A percentile compares a stretch with the other conserved stretches of the same genome.
Evolutionary conservation across 805 yeast species (phyloP).

Genomic region (Ogataea nitratoaversa): DNA sequence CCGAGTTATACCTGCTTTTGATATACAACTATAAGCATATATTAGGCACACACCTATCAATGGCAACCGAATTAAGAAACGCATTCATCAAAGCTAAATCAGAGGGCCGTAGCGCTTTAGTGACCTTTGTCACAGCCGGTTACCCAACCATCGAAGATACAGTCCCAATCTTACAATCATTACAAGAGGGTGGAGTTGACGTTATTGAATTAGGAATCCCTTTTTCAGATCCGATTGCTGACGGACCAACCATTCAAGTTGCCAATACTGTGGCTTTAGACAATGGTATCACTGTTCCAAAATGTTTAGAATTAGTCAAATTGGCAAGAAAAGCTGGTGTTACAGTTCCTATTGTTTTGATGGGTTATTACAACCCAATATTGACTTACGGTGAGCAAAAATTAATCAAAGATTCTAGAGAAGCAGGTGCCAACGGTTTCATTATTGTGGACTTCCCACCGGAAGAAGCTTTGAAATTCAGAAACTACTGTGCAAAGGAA

Average conservation of each 20-base stretch:
- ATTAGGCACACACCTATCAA: conserved; percentile 2
- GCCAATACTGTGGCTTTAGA: conserved; percentile 80
- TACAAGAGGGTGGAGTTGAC: conserved; percentile 95
- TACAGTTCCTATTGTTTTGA: conserved; percentile 80
- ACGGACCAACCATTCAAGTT: conserved; percentile 93
- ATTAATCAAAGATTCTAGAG: conserved; percentile 71
- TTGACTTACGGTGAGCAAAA: conserved; percentile 83
- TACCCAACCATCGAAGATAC: conserved; percentile 87
- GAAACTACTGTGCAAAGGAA: conserved; percentile 61
- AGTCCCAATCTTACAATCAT: conserved; percentile 75
- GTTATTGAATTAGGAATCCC: conserved; percentile 94
- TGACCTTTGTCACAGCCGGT: conserved; percentile 93
- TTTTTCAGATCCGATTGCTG: conserved; percentile 97
- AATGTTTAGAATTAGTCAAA: conserved; percentile 66
- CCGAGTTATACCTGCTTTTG: no score
- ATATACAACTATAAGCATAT: no score
- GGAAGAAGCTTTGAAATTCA: conserved; percentile 88
- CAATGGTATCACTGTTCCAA: conserved; percentile 72
- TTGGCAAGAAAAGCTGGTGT: conserved; percentile 81
- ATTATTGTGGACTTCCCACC: conserved; percentile 96
- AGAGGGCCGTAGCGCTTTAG: conserved; percentile 72
- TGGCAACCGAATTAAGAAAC: conserved; percentile 32
- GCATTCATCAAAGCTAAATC: conserved; percentile 32
- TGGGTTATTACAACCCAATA: conserved; percentile 98
- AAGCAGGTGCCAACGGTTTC: conserved; percentile 93